Base-by-base conservation (phyloP, 176 grass and related monocot species). In the Neostapfia colusana region DNA sequence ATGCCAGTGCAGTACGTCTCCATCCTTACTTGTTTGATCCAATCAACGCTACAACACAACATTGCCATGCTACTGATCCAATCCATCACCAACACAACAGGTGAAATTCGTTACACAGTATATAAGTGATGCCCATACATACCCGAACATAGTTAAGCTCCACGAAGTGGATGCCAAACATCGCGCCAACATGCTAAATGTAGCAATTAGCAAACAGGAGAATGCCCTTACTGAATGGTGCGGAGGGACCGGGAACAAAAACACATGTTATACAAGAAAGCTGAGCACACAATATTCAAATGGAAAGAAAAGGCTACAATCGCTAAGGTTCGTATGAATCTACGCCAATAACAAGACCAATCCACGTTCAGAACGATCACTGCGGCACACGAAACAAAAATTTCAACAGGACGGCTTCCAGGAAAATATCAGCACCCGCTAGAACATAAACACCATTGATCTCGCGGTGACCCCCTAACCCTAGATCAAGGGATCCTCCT, bases 301-400 rank as follows among this genome's bases (percentile, higher is more conserved):
- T 16, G 9, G 34, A 39, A 38, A 79, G 69, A 40, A 36, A 67
- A 18, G 20, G 23, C 5, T 4, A 55, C 28, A 46, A 73, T 73
- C 2, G 31, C 9, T 13, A 34, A 36, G 14, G 37, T 12, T 55
- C 49, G 14, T 16, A 45, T 8, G 42, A 28, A 84, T 54, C 5
- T 48, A 73, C 6, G 16, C 16, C 25, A 64, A 26, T 28, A 6
- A 56, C 17, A 70, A n/a, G 10, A 23, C 28, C 73, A n/a, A 82
- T 72, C 57, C 37, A 67, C 12, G 21, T 41, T 61, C 46, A 34
- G 7, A 76, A 61, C 48, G 73, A 61, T 83, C 53, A 27, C 21
- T 59, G 68, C 61, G 27, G 27, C 59, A 59, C 9, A 59, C 2
- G 8, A 17, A 63, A 14, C 28, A 81, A 57, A 11, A 8, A 44